phyloP scores from a whole-genome alignment of 2,329 filamentous ascomycete species.

The Talaromyces sp. region DNA sequence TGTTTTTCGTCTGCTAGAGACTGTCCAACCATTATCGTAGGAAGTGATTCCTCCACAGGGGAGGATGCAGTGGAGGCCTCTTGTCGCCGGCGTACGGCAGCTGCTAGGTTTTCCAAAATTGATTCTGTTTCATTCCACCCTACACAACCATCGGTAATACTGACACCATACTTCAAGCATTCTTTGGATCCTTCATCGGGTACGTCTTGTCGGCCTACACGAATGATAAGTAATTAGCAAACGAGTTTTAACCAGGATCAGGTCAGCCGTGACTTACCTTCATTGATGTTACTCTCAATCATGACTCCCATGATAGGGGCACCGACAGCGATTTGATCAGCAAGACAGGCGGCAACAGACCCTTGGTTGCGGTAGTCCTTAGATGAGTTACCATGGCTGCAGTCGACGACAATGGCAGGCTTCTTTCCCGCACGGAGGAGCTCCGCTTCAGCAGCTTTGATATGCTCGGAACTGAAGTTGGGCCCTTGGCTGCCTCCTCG shows the following conservation, averaged over 20 bases:
- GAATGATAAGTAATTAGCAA: background rate
- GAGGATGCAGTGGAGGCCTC: constrained; percentile 1
- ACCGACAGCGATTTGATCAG: constrained; percentile 2
- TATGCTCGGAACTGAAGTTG: constrained; percentile 1
- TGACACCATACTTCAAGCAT: constrained; percentile 4
- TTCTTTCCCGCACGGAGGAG: constrained; percentile 2
- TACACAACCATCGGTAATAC: constrained; percentile 6
- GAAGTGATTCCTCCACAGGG: background rate
- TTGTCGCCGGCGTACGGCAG: constrained; percentile 4
- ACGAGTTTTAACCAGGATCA: background rate
- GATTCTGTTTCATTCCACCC: constrained; percentile 3
- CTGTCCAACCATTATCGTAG: background rate
- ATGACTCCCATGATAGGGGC: constrained; percentile 5
- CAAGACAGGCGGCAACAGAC: constrained; percentile 3
- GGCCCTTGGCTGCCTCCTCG: constrained; percentile 6
- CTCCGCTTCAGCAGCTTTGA: constrained; percentile 2
- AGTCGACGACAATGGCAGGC: constrained; percentile 2
- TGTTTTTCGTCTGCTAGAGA: background rate
- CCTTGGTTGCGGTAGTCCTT: constrained; percentile 4
- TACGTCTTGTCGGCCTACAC: constrained; percentile 1
- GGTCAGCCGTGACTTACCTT: background rate
- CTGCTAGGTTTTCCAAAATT: background rate
- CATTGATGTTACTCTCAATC: constrained; percentile 6
- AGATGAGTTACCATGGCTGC: constrained; percentile 6
- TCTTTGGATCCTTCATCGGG: background rate